Evolutionary conservation across 2,329 filamentous ascomycete species (phyloP).

Genomic region (Colletotrichum eremochloae): DNA sequence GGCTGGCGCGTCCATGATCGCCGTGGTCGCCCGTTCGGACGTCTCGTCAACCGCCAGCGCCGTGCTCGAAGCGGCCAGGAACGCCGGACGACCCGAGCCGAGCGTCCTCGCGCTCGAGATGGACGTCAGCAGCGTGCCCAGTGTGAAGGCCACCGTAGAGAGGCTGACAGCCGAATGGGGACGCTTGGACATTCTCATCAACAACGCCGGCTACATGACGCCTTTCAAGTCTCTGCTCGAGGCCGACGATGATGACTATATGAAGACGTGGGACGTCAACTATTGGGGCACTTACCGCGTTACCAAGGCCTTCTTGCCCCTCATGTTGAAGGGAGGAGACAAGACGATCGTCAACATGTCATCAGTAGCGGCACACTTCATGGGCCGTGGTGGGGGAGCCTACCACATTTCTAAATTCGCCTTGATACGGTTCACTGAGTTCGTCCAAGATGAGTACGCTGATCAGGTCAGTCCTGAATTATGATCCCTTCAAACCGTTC

Average conservation of each 20-base stretch:
- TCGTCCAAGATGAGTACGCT: slow-evolving; percentile 60
- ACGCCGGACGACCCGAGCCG: slow-evolving; percentile 51
- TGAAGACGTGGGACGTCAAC: slow-evolving; percentile 63
- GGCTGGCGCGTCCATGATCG: slow-evolving; percentile 65
- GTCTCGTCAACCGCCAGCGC: slow-evolving; percentile 53
- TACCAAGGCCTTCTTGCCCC: slow-evolving; percentile 62
- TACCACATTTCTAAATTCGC: slow-evolving; percentile 66
- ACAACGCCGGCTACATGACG: slow-evolving; percentile 60
- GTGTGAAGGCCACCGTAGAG: slow-evolving; percentile 49
- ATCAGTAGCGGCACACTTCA: slow-evolving; percentile 57
- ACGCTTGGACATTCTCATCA: slow-evolving; percentile 57
- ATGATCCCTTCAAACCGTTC: neutral
- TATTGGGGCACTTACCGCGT: slow-evolving; percentile 62
- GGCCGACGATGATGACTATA: slow-evolving; percentile 59
- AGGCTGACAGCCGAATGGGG: slow-evolving; percentile 47
- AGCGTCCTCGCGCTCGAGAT: slow-evolving; percentile 57
- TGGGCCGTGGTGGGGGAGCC: slow-evolving; percentile 52
- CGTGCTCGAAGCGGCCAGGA: slow-evolving; percentile 52
- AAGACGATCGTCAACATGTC: slow-evolving; percentile 63
- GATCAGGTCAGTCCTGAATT: slow-evolving; percentile 13
- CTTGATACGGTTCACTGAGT: slow-evolving; percentile 63
- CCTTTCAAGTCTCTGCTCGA: slow-evolving; percentile 48
- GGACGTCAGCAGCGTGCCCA: slow-evolving; percentile 53
- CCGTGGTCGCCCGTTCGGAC: slow-evolving; percentile 65
- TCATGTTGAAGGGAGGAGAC: slow-evolving; percentile 52